Evolutionary conservation across 2,329 filamentous ascomycete genomes (phyloP).

Genomic region (Fusarium euwallaceae): DNA sequence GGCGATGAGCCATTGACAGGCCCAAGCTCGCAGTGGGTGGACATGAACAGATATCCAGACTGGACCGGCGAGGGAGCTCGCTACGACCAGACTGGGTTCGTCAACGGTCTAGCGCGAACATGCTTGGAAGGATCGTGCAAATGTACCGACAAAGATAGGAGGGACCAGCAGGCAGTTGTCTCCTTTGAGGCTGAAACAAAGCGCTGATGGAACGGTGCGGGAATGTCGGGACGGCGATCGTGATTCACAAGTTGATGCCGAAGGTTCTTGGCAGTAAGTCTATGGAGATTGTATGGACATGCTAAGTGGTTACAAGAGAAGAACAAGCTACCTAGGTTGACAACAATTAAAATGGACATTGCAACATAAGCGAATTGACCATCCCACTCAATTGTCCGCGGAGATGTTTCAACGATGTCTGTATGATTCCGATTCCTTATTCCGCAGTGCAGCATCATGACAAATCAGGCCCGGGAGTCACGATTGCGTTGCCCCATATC

Average conservation of each 20-base stretch:
- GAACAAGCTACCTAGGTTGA: not conserved
- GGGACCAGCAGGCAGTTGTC: too few relatives aligned
- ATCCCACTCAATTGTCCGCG: not conserved
- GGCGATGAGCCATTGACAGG: not conserved
- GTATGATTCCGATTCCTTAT: not conserved
- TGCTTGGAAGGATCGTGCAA: too few relatives aligned
- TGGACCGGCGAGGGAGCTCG: not conserved
- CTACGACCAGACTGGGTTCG: not conserved
- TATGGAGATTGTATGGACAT: constrained; percentile 53
- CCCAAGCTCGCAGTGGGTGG: not conserved
- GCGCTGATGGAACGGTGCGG: constrained; percentile 61
- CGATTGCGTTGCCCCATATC: not conserved
- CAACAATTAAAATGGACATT: not conserved
- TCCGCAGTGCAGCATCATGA: constrained; percentile 14
- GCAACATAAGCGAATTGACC: too few relatives aligned
- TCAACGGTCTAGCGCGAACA: too few relatives aligned
- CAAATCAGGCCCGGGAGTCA: constrained; percentile 22
- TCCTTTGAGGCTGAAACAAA: too few relatives aligned
- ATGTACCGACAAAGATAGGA: too few relatives aligned
- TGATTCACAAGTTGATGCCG: constrained; percentile 68
- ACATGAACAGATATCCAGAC: not conserved
- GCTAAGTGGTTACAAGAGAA: not conserved
- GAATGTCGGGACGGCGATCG: constrained; percentile 66
- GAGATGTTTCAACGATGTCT: not conserved
- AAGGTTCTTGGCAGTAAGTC: constrained; percentile 72